A percentile compares a stretch with the other conserved stretches of the same genome.
Conservation (phyloP, 768 basidiomycete genomes). For the Tulasnella sp. region DNA sequence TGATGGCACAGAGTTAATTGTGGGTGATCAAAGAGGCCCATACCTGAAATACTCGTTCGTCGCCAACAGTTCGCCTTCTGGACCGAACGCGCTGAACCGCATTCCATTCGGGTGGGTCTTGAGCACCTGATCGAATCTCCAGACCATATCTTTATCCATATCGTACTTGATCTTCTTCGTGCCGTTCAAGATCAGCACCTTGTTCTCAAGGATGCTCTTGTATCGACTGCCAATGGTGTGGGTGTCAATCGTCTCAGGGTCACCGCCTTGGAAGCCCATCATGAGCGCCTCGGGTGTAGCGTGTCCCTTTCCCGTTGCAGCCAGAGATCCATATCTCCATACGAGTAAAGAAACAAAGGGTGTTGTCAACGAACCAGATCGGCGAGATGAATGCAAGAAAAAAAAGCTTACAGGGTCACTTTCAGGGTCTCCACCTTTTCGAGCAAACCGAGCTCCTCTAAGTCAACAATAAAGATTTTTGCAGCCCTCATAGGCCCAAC, state of each 20-base stretch:
- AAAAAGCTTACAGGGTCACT: slow-evolving; percentile 56
- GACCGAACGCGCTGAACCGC: slow-evolving; percentile 75
- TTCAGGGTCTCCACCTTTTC: slow-evolving; percentile 72
- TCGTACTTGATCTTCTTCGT: slow-evolving; percentile 70
- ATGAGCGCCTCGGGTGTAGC: slow-evolving; percentile 27
- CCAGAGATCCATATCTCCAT: slow-evolving; percentile 78
- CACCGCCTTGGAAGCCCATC: slow-evolving; percentile 32
- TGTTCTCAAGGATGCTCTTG: slow-evolving; percentile 50
- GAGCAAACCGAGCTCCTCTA: slow-evolving; percentile 54
- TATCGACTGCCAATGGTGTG: slow-evolving; percentile 73
- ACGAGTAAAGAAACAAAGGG: not conserved
- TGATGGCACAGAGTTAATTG: not conserved
- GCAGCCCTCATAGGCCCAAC: slow-evolving; percentile 86
- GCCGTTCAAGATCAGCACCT: slow-evolving; percentile 59
- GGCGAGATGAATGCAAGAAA: not conserved
- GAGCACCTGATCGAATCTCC: slow-evolving; percentile 77
- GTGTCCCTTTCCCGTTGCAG: slow-evolving; percentile 65
- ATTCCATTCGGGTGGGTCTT: slow-evolving; percentile 81
- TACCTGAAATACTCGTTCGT: slow-evolving; percentile 89
- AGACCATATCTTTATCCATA: slow-evolving; percentile 85
- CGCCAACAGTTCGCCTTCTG: slow-evolving; percentile 75
- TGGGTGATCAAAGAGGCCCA: too few species aligned
- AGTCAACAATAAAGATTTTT: slow-evolving; percentile 73
- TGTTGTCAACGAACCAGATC: slow-evolving; percentile 2
- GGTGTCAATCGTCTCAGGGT: slow-evolving; percentile 88